Evolutionary conservation across 116 monocot species (phyloP), one percentile per base, ranked within the genome.

Genomic region (Phalaenopsis hybrid): DNA sequence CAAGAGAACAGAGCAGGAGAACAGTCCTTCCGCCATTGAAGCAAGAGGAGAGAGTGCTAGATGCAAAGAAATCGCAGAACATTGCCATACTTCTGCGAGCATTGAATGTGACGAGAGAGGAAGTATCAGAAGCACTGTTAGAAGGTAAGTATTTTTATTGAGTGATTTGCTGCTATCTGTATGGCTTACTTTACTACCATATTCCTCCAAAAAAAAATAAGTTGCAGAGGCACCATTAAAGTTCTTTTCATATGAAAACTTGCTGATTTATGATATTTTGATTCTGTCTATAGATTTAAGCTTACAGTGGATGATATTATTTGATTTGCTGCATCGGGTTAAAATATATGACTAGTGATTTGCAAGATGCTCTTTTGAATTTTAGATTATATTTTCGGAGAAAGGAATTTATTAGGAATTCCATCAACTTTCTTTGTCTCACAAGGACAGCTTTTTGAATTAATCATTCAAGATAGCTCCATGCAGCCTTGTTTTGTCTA

Each of bases 61-160:
- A 94, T 81, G 91, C 96, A 4, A 96, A 96, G 88, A 96, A 96
- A 81, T 88, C 96, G 25, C 96, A 96, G 87, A 96, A 96, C 81
- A 96, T 96, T 13, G 94, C 96, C 0, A 96, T 94, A 76, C 91
- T 96, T 28, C 75, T 94, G 18, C 86, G 94, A 50, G 96, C 96
- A 50, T 82, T 96, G 70, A 96, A 96, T 84, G 96, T 96, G 74
- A 96, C 94, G 4, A 86, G 84, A 21, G 96, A 96, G 81, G 96
- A 96, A 81, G 94, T 96, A 67, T 80, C 94, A 49, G 96, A 96
- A 81, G 92, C 94, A 13, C 86, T 96, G 20, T 85, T 91, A 75
- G 92, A 94, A 74, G 96, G 96, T 94, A 81, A 87, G 85, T 28
- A 37, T 78, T 63, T 41, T 73, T 41, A 5, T 73, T 37, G 6